A percentile compares a stretch with the other conserved stretches of the same genome.
These are phyloP conservation scores for Pyronema domesticum DNA, from an alignment of 495 filamentous ascomycete genomes.

Conservation along the genomic window DNA sequence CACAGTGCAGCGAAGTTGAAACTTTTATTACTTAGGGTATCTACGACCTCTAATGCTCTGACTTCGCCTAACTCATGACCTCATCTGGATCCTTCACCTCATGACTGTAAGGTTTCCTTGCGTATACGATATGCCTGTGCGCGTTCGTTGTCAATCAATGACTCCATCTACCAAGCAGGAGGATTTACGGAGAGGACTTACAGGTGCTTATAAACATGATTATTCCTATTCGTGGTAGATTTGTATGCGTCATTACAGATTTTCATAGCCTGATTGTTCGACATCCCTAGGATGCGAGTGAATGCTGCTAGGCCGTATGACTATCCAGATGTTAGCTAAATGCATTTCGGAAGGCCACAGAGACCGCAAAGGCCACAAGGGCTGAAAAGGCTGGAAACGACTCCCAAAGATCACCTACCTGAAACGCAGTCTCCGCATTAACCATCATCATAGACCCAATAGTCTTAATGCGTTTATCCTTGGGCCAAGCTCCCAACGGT, in stretches of 20 bases:
- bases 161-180: background rate
- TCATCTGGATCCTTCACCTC: too few relatives aligned
- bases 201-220: background rate
- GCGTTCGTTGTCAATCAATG: background rate
- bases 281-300: background rate
- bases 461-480: conserved; percentile 33
- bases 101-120: background rate
- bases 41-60: too few relatives aligned
- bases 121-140: background rate
- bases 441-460: conserved; percentile 20
- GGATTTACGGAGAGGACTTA: background rate
- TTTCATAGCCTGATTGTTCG: background rate
- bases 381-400: too few relatives aligned
- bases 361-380: too few relatives aligned
- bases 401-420: background rate
- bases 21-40: too few relatives aligned
- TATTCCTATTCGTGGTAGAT: background rate
- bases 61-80: too few relatives aligned
- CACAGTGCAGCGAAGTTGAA: too few relatives aligned
- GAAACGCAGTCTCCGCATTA: background rate
- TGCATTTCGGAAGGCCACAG: too few relatives aligned
- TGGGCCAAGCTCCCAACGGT: conserved; percentile 34
- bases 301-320: background rate
- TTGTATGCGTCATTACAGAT: background rate
- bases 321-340: too few relatives aligned